Evolutionary conservation across 129 eudicot species (phyloP).

Genomic region (Chrysanthemum makinoi): DNA sequence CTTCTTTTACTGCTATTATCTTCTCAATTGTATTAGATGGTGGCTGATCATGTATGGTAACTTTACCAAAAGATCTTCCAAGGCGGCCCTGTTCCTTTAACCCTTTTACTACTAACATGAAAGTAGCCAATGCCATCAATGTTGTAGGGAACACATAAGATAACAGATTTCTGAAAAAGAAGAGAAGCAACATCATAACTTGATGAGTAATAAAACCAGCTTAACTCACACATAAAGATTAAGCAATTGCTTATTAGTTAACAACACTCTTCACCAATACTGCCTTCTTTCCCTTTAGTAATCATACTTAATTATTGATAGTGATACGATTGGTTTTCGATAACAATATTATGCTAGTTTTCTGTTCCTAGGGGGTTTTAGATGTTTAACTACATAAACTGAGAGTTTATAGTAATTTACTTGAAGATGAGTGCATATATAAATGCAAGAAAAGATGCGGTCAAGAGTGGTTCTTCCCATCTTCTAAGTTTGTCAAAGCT

Average conservation of each 20-base stretch:
- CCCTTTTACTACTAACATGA: conserved; percentile 68
- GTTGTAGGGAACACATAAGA: conserved; percentile 51
- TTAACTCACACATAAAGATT: background rate
- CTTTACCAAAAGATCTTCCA: conserved; percentile 76
- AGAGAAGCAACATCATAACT: background rate
- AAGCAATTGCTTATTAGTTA: background rate
- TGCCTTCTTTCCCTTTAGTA: background rate
- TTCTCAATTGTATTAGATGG: conserved; percentile 84
- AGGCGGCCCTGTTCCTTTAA: conserved; percentile 87
- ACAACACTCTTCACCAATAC: background rate
- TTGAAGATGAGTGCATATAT: conserved; percentile 68
- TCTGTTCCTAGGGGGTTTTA: background rate
- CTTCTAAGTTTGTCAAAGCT: conserved; percentile 59
- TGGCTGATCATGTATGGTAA: conserved; percentile 76
- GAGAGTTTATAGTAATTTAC: conserved; percentile 22
- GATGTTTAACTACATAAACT: background rate
- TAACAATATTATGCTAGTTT: background rate
- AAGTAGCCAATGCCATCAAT: conserved; percentile 54
- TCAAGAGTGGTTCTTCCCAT: conserved; percentile 80
- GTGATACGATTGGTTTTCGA: background rate
- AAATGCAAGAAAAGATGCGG: conserved; percentile 72
- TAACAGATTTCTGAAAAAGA: conserved; percentile 58
- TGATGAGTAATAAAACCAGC: background rate
- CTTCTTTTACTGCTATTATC: conserved; percentile 78
- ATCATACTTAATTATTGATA: background rate